These are phyloP conservation scores for Nepenthes alata DNA, from an alignment of 179 eudicot genomes.

Conservation along the genomic window DNA sequence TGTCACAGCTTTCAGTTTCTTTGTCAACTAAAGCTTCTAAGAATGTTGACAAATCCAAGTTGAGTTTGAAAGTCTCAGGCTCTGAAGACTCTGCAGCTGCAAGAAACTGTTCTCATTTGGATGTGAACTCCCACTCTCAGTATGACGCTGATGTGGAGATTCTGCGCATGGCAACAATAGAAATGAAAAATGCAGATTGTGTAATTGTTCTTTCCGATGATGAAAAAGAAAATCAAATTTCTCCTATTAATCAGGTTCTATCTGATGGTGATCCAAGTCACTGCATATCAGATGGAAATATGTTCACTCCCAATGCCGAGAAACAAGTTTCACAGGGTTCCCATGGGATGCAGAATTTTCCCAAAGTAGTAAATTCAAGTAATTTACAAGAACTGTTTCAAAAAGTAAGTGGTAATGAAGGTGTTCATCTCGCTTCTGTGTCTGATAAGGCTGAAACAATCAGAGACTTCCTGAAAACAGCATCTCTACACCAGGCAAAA, in stretches of 20 bases:
- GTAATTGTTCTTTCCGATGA: slow-evolving; percentile 68
- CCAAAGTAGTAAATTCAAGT: slow-evolving; percentile 13
- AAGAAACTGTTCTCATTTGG: slow-evolving; percentile 18
- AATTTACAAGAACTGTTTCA: slow-evolving; percentile 7
- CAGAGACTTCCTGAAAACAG: slow-evolving; percentile 15
- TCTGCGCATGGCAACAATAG: slow-evolving; percentile 18
- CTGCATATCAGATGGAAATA: slow-evolving; percentile 12
- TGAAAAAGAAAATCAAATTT: slow-evolving; percentile 30
- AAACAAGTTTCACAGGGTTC: slow-evolving; percentile 18
- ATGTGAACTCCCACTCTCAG: slow-evolving; percentile 15
- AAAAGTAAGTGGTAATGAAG: slow-evolving; percentile 15
- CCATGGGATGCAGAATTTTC: slow-evolving; percentile 9
- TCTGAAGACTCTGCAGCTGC: slow-evolving; percentile 19
- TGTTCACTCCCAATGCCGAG: slow-evolving; percentile 12
- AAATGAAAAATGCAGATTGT: slow-evolving; percentile 16
- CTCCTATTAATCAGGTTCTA: slow-evolving; percentile 11
- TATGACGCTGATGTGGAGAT: slow-evolving; percentile 28
- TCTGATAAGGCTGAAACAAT: slow-evolving; percentile 19
- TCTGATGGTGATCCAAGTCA: slow-evolving; percentile 15
- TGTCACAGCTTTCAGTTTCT: slow-evolving; percentile 56
- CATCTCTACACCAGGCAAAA: slow-evolving; percentile 25
- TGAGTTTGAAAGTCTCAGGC: slow-evolving; percentile 19
- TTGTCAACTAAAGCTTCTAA: slow-evolving; percentile 26
- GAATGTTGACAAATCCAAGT: slow-evolving; percentile 13
- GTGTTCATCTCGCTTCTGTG: slow-evolving; percentile 13